A percentile compares a stretch with the other conserved stretches of the same genome.
Evolutionary conservation across 768 basidiomycete genomes (phyloP).

Genomic region (Pisolithus albus): DNA sequence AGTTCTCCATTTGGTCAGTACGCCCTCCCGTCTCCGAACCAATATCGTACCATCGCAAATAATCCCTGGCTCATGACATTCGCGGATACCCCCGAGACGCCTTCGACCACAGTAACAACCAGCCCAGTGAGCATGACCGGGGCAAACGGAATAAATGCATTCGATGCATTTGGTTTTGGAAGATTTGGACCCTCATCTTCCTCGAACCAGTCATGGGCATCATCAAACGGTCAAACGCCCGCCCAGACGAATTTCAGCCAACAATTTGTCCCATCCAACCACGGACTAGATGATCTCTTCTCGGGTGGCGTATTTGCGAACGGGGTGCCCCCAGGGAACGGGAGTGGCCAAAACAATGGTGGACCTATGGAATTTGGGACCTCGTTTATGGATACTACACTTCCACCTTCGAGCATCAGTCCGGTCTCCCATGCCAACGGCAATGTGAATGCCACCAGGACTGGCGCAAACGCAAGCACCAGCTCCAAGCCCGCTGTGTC

Average conservation of each 20-base stretch:
- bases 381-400: constrained; percentile 27
- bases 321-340: constrained; percentile 8
- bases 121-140: constrained; percentile 3
- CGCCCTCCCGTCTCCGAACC: constrained; percentile 38
- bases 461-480: not conserved
- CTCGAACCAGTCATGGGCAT: not conserved
- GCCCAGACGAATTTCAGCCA: constrained; percentile 18
- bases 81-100: constrained; percentile 48
- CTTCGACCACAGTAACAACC: constrained; percentile 18
- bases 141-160: constrained; percentile 14
- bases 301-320: constrained; percentile 35
- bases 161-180: constrained; percentile 42
- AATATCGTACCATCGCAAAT: constrained; percentile 75
- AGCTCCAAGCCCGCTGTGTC: constrained; percentile 6
- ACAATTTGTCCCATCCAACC: constrained; percentile 16
- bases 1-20: constrained; percentile 41
- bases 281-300: constrained; percentile 35
- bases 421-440: constrained; percentile 44
- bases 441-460: constrained; percentile 6
- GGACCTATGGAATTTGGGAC: constrained; percentile 27
- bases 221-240: constrained; percentile 4
- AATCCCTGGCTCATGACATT: constrained; percentile 86
- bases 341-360: constrained; percentile 4
- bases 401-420: constrained; percentile 29
- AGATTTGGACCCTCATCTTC: not conserved